Base-by-base conservation (phyloP, 495 filamentous ascomycete genomes). In the Bombardia bombarda region DNA sequence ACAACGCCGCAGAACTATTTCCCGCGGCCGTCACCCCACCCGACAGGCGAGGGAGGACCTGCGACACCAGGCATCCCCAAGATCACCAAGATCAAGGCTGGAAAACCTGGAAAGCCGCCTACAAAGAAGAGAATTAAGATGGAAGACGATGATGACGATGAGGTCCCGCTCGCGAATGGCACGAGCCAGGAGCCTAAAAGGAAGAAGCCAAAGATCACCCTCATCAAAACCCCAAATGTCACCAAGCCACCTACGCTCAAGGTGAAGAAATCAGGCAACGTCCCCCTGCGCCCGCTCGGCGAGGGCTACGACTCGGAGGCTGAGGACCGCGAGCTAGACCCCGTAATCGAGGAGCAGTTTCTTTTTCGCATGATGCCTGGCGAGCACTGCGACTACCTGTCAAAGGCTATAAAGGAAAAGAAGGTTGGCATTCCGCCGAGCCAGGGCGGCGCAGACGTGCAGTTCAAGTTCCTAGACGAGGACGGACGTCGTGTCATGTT, bases 231-330 rank as follows among this genome's bases (percentile, higher is more conserved):
- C 7, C 32, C 57, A 21, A 6, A 28, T 7, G 13, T 41, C 7
- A 5, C 38, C 68, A 32, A 74, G 54, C 42, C 53, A 66, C 45
- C 56, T 9, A 48, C 47, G 7, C 21, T 58, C 3, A 61, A 56
- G 21, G 64, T 77, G 30, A 78, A 69, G 48, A 31, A 32, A 14
- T 32, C 44, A 4, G 58, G 75, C 31, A 77, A 71, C 52, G 75
- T 78, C 0, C 80, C 81, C 32, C 70, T 77, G 0, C 79, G 86
- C 38, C 78, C 78, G 13, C 68, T 64, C 3, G 92, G 90, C 13
- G 86, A 92, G 17, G 93, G 89, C 7, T 98, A 97, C 62, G 92
- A 98, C 59, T 94, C 87, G n/a, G 92, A 97, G 61, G 86, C 89
- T 2, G 89, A 86, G 16, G 92, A 97, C 53, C 78, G 80, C 6